phyloP scores from a whole-genome alignment of 345 rosid genomes.

The Corchorus olitorius region DNA sequence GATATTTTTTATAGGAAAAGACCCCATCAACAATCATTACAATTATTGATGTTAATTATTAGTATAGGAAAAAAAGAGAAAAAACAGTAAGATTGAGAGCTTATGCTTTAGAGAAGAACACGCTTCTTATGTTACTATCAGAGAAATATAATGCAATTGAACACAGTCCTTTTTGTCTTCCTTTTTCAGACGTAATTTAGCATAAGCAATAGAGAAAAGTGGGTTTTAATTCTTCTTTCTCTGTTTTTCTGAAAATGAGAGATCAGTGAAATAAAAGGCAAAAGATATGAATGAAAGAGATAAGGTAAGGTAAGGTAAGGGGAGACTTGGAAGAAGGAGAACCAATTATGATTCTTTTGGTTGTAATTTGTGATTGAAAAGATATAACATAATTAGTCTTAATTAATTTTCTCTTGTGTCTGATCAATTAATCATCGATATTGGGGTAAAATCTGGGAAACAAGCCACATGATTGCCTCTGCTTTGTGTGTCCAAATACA shows the following conservation, averaged over 20 bases:
- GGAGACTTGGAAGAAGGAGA: constrained; percentile 43
- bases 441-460: constrained; percentile 14
- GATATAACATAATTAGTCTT: neutral
- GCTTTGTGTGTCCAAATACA: constrained; percentile 28
- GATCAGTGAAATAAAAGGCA: neutral
- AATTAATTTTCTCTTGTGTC: neutral
- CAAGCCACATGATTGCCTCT: constrained; percentile 33
- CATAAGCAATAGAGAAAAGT: neutral
- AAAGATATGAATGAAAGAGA: neutral
- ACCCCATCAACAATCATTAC: constrained; percentile 24
- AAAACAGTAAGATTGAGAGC: constrained; percentile 20
- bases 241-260: neutral
- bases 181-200: constrained; percentile 5
- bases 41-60: constrained; percentile 9
- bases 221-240: constrained; percentile 6
- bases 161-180: neutral
- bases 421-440: too few relatives aligned
- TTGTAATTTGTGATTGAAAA: constrained; percentile 6
- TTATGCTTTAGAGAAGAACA: constrained; percentile 29
- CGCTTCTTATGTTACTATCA: constrained; percentile 23
- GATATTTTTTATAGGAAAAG: constrained; percentile 31
- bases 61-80: neutral
- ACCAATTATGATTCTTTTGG: constrained; percentile 35
- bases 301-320: constrained; percentile 22
- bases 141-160: constrained; percentile 6